Evolutionary conservation across 176 grass and related monocot genomes (phyloP), one percentile per base, ranked within the genome.

Genomic region (Metroxylon sagu): DNA sequence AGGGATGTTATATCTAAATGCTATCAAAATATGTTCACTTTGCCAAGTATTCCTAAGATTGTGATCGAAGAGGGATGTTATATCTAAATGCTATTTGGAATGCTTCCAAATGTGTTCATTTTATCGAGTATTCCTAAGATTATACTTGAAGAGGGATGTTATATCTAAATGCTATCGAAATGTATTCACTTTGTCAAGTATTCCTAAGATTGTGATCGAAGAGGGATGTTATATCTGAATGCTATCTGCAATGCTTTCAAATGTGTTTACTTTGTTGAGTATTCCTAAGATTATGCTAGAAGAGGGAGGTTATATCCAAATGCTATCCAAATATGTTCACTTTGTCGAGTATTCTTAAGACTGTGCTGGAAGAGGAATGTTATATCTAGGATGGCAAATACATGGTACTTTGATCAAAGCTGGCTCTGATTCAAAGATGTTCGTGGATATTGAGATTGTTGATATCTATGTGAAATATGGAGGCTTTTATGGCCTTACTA

Each of bases 381-480:
- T 90, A 23, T 26, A 64, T 77, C 84, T 90, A 66, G 92, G 92
- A 27, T 12, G 7, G 63, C 92, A 96, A 81, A 91, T 97, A 61
- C 87, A 97, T 69, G 80, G 87, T 54, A 85, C 77, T 66, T 85
- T 91, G 77, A 80, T 91, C 68, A 87, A 85, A 65, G 69, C 69
- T 14, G 54, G 74, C 78, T 76, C 78, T 14, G 70, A 71, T 77
- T 84, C 77, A 26, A 66, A 97, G 82, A 60, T 53, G 2, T 90
- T 78, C 57, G 80, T 89, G 1, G 72, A 77, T 53, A 81, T 89
- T 56, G 83, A 78, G 60, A 77, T 96, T 58, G 69, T 96, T 16
- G 87, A 90, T 72, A 79, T 90, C 1, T 23, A 23, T 23, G 21
- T 23, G 21, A 23, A 23, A 23, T 23, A 23, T 23, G 21, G 21